Base-by-base conservation (phyloP, 257 asterid genomes). In the Solanum pennellii region DNA sequence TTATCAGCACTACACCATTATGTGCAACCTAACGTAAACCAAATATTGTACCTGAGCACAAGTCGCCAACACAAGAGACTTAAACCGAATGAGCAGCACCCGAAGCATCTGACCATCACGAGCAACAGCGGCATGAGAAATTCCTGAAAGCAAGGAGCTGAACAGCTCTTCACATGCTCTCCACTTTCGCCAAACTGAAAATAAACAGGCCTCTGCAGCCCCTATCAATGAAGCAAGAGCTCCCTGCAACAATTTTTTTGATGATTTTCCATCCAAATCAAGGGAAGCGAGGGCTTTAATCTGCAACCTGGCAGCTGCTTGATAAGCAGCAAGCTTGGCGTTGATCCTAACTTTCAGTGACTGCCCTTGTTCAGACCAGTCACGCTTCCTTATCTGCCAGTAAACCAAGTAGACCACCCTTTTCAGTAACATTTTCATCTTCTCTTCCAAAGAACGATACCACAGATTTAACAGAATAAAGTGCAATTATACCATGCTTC, bases 61-160 rank as follows among this genome's bases (percentile, higher is more conserved):
- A 82, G 98, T 92, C 88, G 93, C 94, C 90, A 93, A 91, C 91
- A 96, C 99, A 84, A 96, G 98, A 86, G 94, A 95, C 88, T 97
- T 97, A 86, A 94, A 96, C 69, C 97, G 98, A 90, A 97, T 96
- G 62, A 97, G 96, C 87, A 97, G 92, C 85, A 95, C 93, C 5
- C 98, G 94, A 91, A 97, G 93, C 87, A 96, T 95, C 94, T 97
- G 99, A 66, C 99, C 99, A 73, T 93, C 96, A 83, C 99, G 97
- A 87, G 91, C 90, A 59, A 89, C 89, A 66, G 99, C 98, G 52
- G 96, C 97, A 88, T 97, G 98, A 66, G 96, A 96, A 86, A 97
- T 94, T 84, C 98, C 99, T 89, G 95, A 88, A 85, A 97, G 98
- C 91, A 97, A 92, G 86, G 98, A 92, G 91, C 92, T 90, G 90